A percentile compares a stretch with the other conserved stretches of the same genome.
These are phyloP conservation scores for Rutidosis leptorrhynchoides DNA, from an alignment of 129 eudicot species.

Conservation along the genomic window DNA sequence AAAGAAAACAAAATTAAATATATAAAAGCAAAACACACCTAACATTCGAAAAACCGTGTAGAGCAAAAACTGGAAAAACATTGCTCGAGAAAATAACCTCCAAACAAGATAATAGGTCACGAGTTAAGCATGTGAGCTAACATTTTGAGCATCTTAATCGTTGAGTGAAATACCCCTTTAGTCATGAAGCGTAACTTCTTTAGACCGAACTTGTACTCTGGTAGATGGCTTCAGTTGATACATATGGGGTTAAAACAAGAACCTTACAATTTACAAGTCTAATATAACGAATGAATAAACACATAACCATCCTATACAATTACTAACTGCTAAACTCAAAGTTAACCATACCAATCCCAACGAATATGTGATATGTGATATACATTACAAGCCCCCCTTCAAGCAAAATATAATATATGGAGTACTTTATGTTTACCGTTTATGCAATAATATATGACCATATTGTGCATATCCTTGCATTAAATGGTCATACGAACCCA, in stretches of 20 bases:
- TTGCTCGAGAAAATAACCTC: constrained; percentile 71
- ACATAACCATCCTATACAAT: constrained; percentile 10
- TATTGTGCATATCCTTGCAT: background rate
- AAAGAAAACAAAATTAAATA: background rate
- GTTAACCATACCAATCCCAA: background rate
- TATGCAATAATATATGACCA: background rate
- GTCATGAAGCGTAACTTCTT: constrained; percentile 89
- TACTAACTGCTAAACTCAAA: background rate
- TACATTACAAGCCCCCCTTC: constrained; percentile 16
- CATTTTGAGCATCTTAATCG: constrained; percentile 95
- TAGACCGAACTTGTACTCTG: constrained; percentile 76
- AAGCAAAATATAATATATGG: background rate
- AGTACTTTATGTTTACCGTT: background rate
- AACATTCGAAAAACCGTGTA: constrained; percentile 67
- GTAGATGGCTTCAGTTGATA: constrained; percentile 84
- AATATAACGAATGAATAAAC: constrained; percentile 8
- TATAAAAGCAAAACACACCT: constrained; percentile 40
- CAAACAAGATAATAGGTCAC: too few relatives aligned
- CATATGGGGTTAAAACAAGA: constrained; percentile 17
- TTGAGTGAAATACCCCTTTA: constrained; percentile 71
- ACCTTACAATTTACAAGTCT: constrained; percentile 7
- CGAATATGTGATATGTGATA: background rate
- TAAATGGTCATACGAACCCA: background rate
- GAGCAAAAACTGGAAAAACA: constrained; percentile 78
- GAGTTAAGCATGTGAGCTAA: constrained; percentile 33